Evolutionary conservation across 257 asterid species (phyloP), one percentile per base, ranked within the genome.

Genomic region (Nicotiana tomentosiformis): DNA sequence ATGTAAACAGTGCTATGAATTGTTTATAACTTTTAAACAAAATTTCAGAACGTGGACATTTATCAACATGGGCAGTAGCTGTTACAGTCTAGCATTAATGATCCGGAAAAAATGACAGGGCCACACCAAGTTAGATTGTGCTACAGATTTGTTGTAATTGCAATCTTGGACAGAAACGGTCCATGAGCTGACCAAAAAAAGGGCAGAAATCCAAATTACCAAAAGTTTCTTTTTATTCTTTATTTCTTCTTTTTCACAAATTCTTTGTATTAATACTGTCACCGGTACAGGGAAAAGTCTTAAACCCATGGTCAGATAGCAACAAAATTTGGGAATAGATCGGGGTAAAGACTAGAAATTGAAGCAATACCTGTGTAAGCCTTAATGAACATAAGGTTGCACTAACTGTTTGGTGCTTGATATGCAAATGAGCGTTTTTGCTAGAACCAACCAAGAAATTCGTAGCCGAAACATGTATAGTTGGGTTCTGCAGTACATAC

Each of bases 371-470:
- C 96, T 90, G 90, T 58, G 86, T 65, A 30, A 88, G 96, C 86
- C 89, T 91, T 87, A 94, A 84, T 33, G 87, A 83, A 87, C 97
- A 94, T 84, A 90, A 66, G 80, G 85, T 83, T 20, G 87, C 92
- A 81, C 91, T 87, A 61, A 88, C 67, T 12, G 88, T 84, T 79
- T 91, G 92, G 72, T 91, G 97, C 85, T 87, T 87, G 82, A 94
- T 92, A 85, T 70, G 70, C 77, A 92, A 93, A 88, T 94, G 89
- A 43, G 95, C 94, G 5, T 89, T 87, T 84, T 90, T 88, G 90
- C 91, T 84, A 37, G 95, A 89, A 81, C 98, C 98, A 39, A 94
- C 91, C 76, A 86, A 62, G 86, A 94, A 94, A 65, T 85, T 90
- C 82, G 90, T 87, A 33, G 91, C 87, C 66, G 82, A 85, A 77